Evolutionary conservation across 2,329 filamentous ascomycete genomes (phyloP).

Genomic region (Alternaria solani): DNA sequence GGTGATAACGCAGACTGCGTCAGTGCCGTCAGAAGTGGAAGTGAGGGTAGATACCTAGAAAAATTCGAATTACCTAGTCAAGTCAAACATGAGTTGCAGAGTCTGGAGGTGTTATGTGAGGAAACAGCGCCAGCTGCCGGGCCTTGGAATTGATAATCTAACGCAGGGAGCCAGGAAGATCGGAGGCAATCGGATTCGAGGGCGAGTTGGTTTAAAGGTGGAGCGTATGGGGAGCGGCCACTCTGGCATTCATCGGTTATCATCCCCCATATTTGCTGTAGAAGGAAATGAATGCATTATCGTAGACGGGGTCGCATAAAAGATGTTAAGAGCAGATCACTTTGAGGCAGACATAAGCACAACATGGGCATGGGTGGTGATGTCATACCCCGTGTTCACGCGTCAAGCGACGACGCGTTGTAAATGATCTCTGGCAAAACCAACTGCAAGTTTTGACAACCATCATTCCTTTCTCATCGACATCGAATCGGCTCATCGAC

Average conservation of each 20-base stretch:
- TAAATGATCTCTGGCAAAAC: not conserved
- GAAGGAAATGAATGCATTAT: no score
- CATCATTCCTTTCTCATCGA: not conserved
- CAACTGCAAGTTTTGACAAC: not conserved
- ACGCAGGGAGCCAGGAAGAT: no score
- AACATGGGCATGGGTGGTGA: not conserved
- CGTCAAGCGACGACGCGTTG: constrained; percentile 8
- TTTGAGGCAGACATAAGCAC: not conserved
- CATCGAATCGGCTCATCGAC: not conserved
- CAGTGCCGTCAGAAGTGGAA: not conserved
- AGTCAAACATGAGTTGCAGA: not conserved
- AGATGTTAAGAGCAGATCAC: not conserved
- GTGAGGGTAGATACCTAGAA: not conserved
- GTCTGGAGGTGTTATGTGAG: not conserved
- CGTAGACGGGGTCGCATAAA: not conserved
- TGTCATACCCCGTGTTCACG: constrained; percentile 15
- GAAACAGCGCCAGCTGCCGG: not conserved
- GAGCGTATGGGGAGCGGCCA: no score
- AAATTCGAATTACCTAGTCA: not conserved
- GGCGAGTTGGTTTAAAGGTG: no score
- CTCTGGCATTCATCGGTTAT: not conserved
- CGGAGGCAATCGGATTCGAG: no score
- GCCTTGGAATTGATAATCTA: not conserved
- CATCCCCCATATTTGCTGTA: not conserved
- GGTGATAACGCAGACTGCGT: not conserved